Evolutionary conservation across 2,329 filamentous ascomycete species (phyloP).

Genomic region (Ambrosiella beaveri): DNA sequence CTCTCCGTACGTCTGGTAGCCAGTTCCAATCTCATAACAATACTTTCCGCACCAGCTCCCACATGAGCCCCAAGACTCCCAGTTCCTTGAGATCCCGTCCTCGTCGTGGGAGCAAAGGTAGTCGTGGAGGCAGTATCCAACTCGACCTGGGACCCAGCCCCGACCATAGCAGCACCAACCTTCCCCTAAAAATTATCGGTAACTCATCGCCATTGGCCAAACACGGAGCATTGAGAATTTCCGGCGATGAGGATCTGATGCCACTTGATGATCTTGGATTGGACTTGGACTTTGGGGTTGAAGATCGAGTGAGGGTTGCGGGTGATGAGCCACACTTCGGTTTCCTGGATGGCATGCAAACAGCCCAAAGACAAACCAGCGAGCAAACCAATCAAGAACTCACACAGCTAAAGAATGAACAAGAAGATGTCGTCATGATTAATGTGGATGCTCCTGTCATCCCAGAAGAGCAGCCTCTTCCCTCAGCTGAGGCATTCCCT

Average conservation of each 20-base stretch:
- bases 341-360: not conserved
- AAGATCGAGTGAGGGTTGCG: not conserved
- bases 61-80: slow-evolving; percentile 9
- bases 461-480: slow-evolving; percentile 23
- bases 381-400: not conserved
- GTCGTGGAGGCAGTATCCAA: slow-evolving; percentile 1
- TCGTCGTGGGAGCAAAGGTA: not conserved
- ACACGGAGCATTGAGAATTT: slow-evolving; percentile 5
- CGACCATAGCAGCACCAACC: slow-evolving; percentile 5
- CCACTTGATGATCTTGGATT: slow-evolving; percentile 14
- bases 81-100: not conserved
- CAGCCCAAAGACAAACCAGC: not conserved
- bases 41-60: slow-evolving; percentile 4
- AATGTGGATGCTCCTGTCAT: slow-evolving; percentile 22
- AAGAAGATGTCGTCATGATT: slow-evolving; percentile 14
- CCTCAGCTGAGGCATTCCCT: slow-evolving; percentile 23
- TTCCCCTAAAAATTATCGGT: not conserved
- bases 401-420: slow-evolving; percentile 8
- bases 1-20: slow-evolving; percentile 2
- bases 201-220: not conserved
- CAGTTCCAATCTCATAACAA: not conserved
- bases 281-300: slow-evolving; percentile 11
- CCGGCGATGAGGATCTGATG: slow-evolving; percentile 12
- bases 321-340: not conserved
- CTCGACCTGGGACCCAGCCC: slow-evolving; percentile 10